Evolutionary conservation across 2,329 filamentous ascomycete species (phyloP).

Genomic region (Cercospora zeina): DNA sequence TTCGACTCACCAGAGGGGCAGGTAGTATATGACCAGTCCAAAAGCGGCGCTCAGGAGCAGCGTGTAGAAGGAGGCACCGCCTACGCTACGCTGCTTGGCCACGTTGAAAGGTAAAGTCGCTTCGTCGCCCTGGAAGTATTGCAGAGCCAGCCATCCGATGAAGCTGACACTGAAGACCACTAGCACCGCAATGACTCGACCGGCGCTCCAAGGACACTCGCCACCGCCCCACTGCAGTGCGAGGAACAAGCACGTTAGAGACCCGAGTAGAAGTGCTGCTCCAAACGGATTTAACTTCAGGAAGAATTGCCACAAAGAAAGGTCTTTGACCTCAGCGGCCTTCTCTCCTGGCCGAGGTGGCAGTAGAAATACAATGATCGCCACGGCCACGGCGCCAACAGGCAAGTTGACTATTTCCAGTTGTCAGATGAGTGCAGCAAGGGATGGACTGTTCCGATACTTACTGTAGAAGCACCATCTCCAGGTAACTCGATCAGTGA

Average conservation of each 20-base stretch:
- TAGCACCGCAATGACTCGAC: slow-evolving; percentile 45
- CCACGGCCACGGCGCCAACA: slow-evolving; percentile 43
- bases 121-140: slow-evolving; percentile 22
- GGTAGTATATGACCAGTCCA: slow-evolving; percentile 21
- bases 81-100: slow-evolving; percentile 21
- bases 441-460: slow-evolving; percentile 44
- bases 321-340: slow-evolving; percentile 32
- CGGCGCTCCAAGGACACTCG: slow-evolving; percentile 44
- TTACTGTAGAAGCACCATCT: slow-evolving; percentile 52
- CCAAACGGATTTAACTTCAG: slow-evolving; percentile 47
- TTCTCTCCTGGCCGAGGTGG: slow-evolving; percentile 34
- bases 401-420: slow-evolving; percentile 49
- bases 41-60: slow-evolving; percentile 21
- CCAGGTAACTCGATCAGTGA: slow-evolving; percentile 51
- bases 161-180: slow-evolving; percentile 32
- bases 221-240: slow-evolving; percentile 52
- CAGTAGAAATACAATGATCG: slow-evolving; percentile 34
- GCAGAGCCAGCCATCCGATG: slow-evolving; percentile 19
- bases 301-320: slow-evolving; percentile 25
- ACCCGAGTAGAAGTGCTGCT: slow-evolving; percentile 41
- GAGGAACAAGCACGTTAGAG: slow-evolving; percentile 47
- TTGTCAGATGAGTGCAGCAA: slow-evolving; percentile 39
- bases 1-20: slow-evolving; percentile 22
- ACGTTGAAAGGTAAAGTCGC: slow-evolving; percentile 24
- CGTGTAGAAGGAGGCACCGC: slow-evolving; percentile 16